phyloP scores from a whole-genome alignment of 805 yeast species.

The Yamadazyma endophytica region DNA sequence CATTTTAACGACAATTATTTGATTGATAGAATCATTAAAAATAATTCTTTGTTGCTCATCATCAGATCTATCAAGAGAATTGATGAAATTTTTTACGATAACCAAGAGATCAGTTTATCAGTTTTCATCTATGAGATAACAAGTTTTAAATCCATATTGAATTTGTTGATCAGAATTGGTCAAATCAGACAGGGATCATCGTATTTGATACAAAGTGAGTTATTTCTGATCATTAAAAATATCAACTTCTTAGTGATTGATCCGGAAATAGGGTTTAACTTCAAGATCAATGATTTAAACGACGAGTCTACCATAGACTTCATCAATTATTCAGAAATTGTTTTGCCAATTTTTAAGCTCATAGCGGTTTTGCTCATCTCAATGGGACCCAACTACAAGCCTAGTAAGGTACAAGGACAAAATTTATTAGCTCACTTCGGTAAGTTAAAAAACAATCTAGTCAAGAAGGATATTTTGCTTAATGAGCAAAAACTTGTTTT shows the following conservation, averaged over 20 bases:
- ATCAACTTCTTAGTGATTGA: slow-evolving; percentile 61
- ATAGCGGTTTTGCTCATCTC: slow-evolving; percentile 64
- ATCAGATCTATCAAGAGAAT: slow-evolving; percentile 65
- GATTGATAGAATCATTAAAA: slow-evolving; percentile 57
- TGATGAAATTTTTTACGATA: slow-evolving; percentile 56
- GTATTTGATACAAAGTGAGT: slow-evolving; percentile 66
- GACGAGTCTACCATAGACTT: slow-evolving; percentile 39
- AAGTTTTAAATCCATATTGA: slow-evolving; percentile 67
- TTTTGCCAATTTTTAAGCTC: slow-evolving; percentile 72
- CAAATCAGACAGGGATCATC: slow-evolving; percentile 76
- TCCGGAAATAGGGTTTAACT: slow-evolving; percentile 71
- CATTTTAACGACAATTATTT: slow-evolving; percentile 51
- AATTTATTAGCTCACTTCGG: slow-evolving; percentile 49
- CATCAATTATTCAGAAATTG: slow-evolving; percentile 50
- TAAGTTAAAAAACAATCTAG: slow-evolving; percentile 54
- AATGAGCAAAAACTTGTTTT: slow-evolving; percentile 22
- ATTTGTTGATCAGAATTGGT: slow-evolving; percentile 68
- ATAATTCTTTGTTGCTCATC: slow-evolving; percentile 61
- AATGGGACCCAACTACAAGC: slow-evolving; percentile 70
- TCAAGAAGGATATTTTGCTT: slow-evolving; percentile 52
- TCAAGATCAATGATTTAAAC: slow-evolving; percentile 21
- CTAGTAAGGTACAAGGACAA: slow-evolving; percentile 51
- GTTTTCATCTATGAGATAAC: slow-evolving; percentile 69
- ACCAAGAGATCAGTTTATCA: slow-evolving; percentile 3
- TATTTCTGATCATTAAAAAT: slow-evolving; percentile 58